These are phyloP conservation scores for Aspergillus coremiiformis DNA, from an alignment of 495 filamentous ascomycete genomes.

Conservation along the genomic window DNA sequence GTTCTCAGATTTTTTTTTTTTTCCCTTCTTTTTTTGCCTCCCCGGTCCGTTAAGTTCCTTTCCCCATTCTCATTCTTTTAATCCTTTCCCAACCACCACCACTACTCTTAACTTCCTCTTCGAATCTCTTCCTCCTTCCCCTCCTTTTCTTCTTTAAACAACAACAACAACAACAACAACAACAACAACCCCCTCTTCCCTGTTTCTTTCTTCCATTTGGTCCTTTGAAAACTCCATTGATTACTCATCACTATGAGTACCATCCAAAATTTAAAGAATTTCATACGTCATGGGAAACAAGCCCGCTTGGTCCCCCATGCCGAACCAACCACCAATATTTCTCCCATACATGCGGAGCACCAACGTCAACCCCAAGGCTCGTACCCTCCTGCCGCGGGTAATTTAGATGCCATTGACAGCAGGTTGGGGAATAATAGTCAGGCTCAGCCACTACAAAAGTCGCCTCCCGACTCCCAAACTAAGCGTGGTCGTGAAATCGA, in stretches of 20 bases:
- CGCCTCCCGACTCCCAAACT: constrained; percentile 40
- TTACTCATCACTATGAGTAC: constrained; percentile 4
- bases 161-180: no score
- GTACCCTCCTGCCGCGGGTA: constrained; percentile 44
- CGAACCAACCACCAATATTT: constrained; percentile 62
- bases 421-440: constrained; percentile 51
- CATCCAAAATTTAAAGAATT: constrained; percentile 90
- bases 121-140: no score
- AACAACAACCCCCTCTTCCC: no score
- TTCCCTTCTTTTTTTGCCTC: background rate
- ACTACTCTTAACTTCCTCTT: no score
- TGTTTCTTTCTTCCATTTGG: constrained; percentile 63
- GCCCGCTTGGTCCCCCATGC: constrained; percentile 60
- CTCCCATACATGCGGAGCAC: constrained; percentile 58
- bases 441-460: constrained; percentile 49
- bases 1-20: background rate
- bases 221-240: constrained; percentile 36
- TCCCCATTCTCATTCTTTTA: no score
- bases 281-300: constrained; percentile 98
- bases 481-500: constrained; percentile 42
- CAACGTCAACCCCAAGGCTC: constrained; percentile 45
- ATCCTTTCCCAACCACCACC: no score
- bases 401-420: constrained; percentile 52
- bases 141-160: no score
- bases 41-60: background rate